phyloP scores from a whole-genome alignment of 1,284 basidiomycete genomes.

The Ustilago esculenta region DNA sequence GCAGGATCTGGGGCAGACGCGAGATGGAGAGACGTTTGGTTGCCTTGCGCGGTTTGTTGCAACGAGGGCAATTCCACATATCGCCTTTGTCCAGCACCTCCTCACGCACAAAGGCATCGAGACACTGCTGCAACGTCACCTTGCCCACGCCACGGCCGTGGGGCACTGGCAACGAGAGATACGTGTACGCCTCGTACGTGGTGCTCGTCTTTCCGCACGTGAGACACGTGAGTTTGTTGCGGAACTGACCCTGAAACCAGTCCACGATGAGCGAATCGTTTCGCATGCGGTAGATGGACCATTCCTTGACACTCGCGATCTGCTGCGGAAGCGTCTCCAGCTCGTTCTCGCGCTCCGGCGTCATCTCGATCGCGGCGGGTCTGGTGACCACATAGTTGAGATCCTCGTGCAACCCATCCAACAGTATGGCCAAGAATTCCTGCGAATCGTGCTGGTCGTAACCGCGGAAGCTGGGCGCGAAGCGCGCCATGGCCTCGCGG shows the following conservation, averaged over 20 bases:
- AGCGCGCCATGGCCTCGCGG: conserved; percentile 73
- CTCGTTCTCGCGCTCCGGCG: conserved; percentile 56
- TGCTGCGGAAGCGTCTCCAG: conserved; percentile 81
- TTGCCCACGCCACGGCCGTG: conserved; percentile 73
- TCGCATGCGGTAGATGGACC: conserved; percentile 60
- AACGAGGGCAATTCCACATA: conserved; percentile 89
- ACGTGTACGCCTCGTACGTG: conserved; percentile 80
- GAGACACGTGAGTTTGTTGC: conserved; percentile 64
- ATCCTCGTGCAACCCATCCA: conserved; percentile 56
- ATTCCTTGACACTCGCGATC: conserved; percentile 55
- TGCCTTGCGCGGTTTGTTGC: conserved; percentile 84
- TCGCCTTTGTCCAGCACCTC: conserved; percentile 93
- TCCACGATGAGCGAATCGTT: conserved; percentile 60
- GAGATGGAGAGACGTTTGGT: conserved; percentile 86
- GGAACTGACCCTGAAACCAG: conserved; percentile 63
- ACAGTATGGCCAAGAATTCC: conserved; percentile 54
- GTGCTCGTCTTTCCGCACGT: conserved; percentile 79
- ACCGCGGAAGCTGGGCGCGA: conserved; percentile 60
- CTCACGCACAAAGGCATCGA: conserved; percentile 89
- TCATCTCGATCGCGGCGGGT: conserved; percentile 59
- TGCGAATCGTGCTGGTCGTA: conserved; percentile 62
- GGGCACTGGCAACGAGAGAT: conserved; percentile 64
- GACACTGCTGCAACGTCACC: conserved; percentile 80
- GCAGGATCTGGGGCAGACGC: conserved; percentile 86
- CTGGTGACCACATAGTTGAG: conserved; percentile 53